A percentile compares a stretch with the other conserved stretches of the same genome.
Conservation (phyloP, 164 flowering plant genomes). For the Tinospora cordifolia region DNA sequence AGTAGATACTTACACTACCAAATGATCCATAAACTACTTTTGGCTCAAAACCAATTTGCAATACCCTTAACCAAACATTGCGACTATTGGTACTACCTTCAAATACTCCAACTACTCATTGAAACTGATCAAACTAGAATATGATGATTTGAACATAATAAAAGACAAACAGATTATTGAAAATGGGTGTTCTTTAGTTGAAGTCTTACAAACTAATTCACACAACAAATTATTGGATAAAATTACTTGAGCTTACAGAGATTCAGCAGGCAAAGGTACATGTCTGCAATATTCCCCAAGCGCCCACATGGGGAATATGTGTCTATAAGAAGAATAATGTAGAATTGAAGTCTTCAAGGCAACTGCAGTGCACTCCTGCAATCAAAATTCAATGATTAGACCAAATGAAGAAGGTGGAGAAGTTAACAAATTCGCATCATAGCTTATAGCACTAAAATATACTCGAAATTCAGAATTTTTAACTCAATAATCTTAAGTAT, state of each 20-base stretch:
- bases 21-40: no score
- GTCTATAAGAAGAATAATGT: constrained; percentile 1
- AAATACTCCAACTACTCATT: no score
- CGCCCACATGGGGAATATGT: constrained; percentile 10
- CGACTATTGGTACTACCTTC: no score
- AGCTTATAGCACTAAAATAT: not conserved
- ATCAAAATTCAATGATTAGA: not conserved
- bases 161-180: no score
- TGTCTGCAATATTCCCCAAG: constrained; percentile 11
- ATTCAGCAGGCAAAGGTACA: not conserved
- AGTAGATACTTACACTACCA: no score
- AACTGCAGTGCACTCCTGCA: constrained; percentile 1
- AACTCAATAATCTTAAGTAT: no score
- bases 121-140: no score
- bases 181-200: no score
- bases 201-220: no score
- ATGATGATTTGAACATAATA: no score
- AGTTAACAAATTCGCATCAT: not conserved
- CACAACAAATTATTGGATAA: not conserved
- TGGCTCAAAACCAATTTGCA: no score
- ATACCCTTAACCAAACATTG: no score
- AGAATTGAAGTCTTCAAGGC: constrained; percentile 3
- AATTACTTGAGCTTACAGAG: not conserved
- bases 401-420: not conserved
- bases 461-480: not conserved